Evolutionary conservation across 2,329 filamentous ascomycete genomes (phyloP), one percentile per base, ranked within the genome.

Genomic region (Apiospora marii): DNA sequence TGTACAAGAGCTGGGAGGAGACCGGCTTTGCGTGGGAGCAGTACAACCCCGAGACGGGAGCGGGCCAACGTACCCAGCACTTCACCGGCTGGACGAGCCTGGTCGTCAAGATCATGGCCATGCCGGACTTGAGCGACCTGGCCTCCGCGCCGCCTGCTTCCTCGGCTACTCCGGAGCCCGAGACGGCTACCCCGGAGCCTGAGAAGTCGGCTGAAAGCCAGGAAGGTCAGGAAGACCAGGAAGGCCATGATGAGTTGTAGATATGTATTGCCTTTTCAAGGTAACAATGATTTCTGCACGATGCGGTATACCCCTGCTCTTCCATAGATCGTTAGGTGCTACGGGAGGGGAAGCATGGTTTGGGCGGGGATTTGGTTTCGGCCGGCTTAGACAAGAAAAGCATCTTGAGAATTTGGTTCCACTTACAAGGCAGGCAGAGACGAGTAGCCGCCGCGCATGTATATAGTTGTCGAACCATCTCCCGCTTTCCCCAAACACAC

Each of bases 61-160:
- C 90, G 70, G 96, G 96, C n/a, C 96, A 98, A 86, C 89, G 96
- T 58, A 98, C 95, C 6, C 95, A 98, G 86, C 96, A 98, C 83
- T 99, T 99, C 81, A 98, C 96, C 0, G 96, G 96, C 69, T 99
- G 96, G 96, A 99, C 96, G n/a, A 98, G 94, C 81, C 86, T 98
- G 83, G 94, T 98, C 68, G 95, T 98, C 67, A 98, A 98, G 87
- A 94, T 99, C 76, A 98, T 98, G 95, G 91, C 91, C 67, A 96
- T 99, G 94, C 93, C 94, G 8, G 92, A 97, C 77, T 79, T 94
- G 30, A 75, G 72, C 48, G 14, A 43, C 68, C 1, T 41, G 41
- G 67, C 27, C 19, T 41, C 34, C 19, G 8, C 46, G 19, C 22
- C 46, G 10, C 10, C 58, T 34, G 41, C 58, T 14, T 24, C 53